Conservation (phyloP, 768 basidiomycete species). For the Naematelia encephala region DNA sequence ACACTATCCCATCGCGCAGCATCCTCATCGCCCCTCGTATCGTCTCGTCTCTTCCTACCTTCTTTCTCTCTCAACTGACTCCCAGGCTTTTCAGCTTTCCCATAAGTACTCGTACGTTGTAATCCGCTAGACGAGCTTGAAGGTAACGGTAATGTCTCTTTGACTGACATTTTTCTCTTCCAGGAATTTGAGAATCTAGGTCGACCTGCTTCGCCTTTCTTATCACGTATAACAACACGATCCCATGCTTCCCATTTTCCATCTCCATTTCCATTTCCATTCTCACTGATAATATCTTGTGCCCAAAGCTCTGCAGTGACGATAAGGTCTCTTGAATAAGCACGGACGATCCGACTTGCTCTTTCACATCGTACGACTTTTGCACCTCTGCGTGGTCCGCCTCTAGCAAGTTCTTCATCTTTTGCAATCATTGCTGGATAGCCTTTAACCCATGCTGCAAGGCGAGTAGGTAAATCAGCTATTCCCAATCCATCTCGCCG, state of each 20-base stretch:
- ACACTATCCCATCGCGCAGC: constrained; percentile 74
- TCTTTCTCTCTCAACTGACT: neutral
- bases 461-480: constrained; percentile 61
- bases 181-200: constrained; percentile 28
- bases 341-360: constrained; percentile 75
- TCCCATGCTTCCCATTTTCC: constrained; percentile 41
- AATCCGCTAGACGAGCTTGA: neutral
- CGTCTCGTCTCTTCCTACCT: constrained; percentile 4
- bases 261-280: neutral
- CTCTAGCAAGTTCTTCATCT: constrained; percentile 55
- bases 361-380: constrained; percentile 72
- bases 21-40: constrained; percentile 26
- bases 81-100: constrained; percentile 9
- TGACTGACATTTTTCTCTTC: constrained; percentile 26
- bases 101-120: constrained; percentile 10
- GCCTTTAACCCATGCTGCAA: constrained; percentile 85
- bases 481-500: constrained; percentile 28
- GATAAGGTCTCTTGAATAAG: constrained; percentile 83
- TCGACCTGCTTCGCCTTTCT: constrained; percentile 19
- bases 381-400: constrained; percentile 68
- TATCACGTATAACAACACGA: constrained; percentile 22
- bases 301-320: constrained; percentile 54
- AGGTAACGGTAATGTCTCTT: constrained; percentile 29
- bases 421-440: constrained; percentile 77
- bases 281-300: constrained; percentile 16